Percentiles rank a stretch among this genome's conserved stretches.
These are phyloP conservation scores for Verticillium zaregamsianum DNA, from an alignment of 2,329 filamentous ascomycete genomes.

Conservation along the genomic window DNA sequence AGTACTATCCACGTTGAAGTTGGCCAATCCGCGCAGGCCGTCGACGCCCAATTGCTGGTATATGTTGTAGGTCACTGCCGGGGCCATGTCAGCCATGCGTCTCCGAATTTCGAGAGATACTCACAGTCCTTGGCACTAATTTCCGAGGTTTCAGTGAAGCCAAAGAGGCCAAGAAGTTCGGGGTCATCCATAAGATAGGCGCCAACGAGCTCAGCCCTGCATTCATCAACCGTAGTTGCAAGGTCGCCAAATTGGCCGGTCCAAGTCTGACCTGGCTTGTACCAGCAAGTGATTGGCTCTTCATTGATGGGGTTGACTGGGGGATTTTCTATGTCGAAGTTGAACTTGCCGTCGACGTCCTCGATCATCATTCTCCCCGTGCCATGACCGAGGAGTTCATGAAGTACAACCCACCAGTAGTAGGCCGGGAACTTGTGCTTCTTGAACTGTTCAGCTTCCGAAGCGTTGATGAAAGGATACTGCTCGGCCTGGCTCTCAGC, in stretches of 20 bases:
- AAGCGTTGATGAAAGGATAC: slow-evolving; percentile 54
- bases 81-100: slow-evolving; percentile 6
- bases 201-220: slow-evolving; percentile 16
- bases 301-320: too few species aligned
- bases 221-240: slow-evolving; percentile 58
- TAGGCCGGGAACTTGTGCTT: slow-evolving; percentile 62
- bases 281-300: too few species aligned
- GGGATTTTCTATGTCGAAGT: slow-evolving; percentile 51
- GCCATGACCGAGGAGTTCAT: slow-evolving; percentile 63
- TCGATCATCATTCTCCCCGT: slow-evolving; percentile 60
- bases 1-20: slow-evolving; percentile 29
- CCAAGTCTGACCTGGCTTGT: slow-evolving; percentile 55
- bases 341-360: slow-evolving; percentile 46
- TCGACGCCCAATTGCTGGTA: slow-evolving; percentile 37
- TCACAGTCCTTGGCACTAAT: slow-evolving; percentile 33
- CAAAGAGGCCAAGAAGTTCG: slow-evolving; percentile 26
- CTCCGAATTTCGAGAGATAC: slow-evolving; percentile 7
- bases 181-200: too few species aligned
- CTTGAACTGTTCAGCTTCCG: slow-evolving; percentile 58
- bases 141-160: slow-evolving; percentile 27
- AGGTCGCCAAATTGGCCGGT: slow-evolving; percentile 55
- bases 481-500: slow-evolving; percentile 41
- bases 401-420: slow-evolving; percentile 68
- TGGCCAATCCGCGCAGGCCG: slow-evolving; percentile 31
- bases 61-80: slow-evolving; percentile 31